Evolutionary conservation across 2,329 filamentous ascomycete species (phyloP).

Genomic region (Fusarium temperatum): DNA sequence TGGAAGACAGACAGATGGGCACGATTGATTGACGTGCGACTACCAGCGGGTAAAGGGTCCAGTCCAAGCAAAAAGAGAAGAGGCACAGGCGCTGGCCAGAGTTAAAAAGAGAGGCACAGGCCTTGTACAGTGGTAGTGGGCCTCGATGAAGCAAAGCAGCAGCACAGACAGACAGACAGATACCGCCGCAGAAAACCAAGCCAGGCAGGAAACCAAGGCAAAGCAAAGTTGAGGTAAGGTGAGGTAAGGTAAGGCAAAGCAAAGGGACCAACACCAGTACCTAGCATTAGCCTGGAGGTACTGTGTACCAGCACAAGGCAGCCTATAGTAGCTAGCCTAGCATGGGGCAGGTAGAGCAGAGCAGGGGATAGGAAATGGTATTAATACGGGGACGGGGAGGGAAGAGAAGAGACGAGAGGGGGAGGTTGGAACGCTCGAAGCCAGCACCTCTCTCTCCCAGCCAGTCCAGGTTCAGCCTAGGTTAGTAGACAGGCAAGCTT

Average conservation of each 20-base stretch:
- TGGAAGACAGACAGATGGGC: constrained; percentile 5
- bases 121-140: constrained; percentile 20
- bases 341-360: neutral
- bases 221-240: neutral
- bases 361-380: neutral
- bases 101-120: constrained; percentile 11
- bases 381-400: constrained; percentile 5
- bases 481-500: neutral
- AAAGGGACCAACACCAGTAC: constrained; percentile 4
- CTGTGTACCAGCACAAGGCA: neutral
- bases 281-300: neutral
- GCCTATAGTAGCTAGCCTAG: neutral
- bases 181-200: constrained; percentile 13
- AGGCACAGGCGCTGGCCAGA: neutral
- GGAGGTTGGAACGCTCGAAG: constrained; percentile 16
- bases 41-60: neutral
- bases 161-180: neutral
- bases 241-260: neutral
- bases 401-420: neutral
- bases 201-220: constrained; percentile 30
- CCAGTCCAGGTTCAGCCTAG: constrained; percentile 19
- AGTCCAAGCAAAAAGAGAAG: neutral
- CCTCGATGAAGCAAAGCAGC: constrained; percentile 10
- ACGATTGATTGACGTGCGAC: constrained; percentile 17
- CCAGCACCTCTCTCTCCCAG: constrained; percentile 1